Evolutionary conservation across 2,329 filamentous ascomycete species (phyloP), one percentile per base, ranked within the genome.

Genomic region (Monilinia fructicola): DNA sequence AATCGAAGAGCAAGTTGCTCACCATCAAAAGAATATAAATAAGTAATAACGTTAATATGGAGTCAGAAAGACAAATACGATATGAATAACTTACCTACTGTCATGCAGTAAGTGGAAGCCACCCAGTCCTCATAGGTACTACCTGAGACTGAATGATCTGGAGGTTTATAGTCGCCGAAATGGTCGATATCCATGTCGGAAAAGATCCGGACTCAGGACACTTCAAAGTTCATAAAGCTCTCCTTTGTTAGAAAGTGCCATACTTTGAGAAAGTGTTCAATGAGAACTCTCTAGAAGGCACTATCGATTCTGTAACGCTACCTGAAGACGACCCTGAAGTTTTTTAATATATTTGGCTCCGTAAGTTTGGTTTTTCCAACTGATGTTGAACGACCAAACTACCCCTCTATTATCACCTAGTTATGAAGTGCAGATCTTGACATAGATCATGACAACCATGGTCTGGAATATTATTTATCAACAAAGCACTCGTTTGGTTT

Each of bases 171-270:
- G 12, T 12, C 38, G 10, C 38, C 3, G 64, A 69, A 4, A 69
- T 70, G 42, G 66, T 72, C 5, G 54, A 70, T 5, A 21, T 71
- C 4, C 59, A 66, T 28, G 70, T 71, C n/a, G 69, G 69, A 16
- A 46, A 9, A n/a, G 44, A 9, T 23, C 58, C 66, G 0, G 53
- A 59, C 3, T 53, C 64, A 21, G 53, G 35, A 4, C 60, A 50
- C 3, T 69, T 69, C 26, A 31, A 48, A 1, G 35, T 69, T 1
- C 63, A 69, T 35, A 67, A 66, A 48, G 18, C 63, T 3, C 3
- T 61, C 10, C 66, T 69, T 7, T 68, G 60, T n/a, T 26, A 55
- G 5, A 64, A 67, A 10, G 56, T 70, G 9, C 44, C 31, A 11
- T 67, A 68, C 40, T 67, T 70, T 42, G 18, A 58, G 0, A 67